These are phyloP conservation scores for Lumnitzera racemosa DNA, from an alignment of 345 rosid genomes.

Conservation along the genomic window DNA sequence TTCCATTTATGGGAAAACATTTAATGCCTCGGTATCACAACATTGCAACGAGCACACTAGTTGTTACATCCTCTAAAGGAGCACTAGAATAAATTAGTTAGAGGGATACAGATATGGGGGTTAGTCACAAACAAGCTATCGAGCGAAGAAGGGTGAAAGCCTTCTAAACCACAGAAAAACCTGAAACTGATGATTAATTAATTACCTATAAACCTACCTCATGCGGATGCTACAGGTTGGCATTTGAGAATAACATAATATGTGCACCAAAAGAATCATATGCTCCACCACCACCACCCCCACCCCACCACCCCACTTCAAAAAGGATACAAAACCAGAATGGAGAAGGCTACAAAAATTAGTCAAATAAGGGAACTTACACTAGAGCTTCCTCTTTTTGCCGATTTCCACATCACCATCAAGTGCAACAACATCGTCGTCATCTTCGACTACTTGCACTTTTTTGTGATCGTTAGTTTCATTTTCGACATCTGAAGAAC, in stretches of 20 bases:
- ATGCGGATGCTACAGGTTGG: constrained; percentile 2
- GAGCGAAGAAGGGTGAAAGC: too few species aligned
- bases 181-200: not conserved
- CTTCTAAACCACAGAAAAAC: not conserved
- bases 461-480: constrained; percentile 27
- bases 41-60: too few species aligned
- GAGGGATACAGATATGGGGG: too few species aligned
- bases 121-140: constrained; percentile 4
- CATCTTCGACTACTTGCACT: constrained; percentile 43
- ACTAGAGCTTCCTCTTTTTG: constrained; percentile 48
- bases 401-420: constrained; percentile 24
- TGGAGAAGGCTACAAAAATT: constrained; percentile 12
- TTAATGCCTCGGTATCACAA: too few species aligned
- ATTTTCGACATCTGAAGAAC: constrained; percentile 12
- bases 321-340: constrained; percentile 41
- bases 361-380: constrained; percentile 10
- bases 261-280: constrained; percentile 43
- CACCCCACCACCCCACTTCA: too few species aligned
- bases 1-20: too few species aligned
- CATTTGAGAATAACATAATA: constrained; percentile 5
- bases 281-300: constrained; percentile 14
- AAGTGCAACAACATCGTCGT: constrained; percentile 41
- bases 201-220: constrained; percentile 3
- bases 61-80: too few species aligned
- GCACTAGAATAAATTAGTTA: too few species aligned